These are phyloP conservation scores for Dipteronia dyeriana DNA, from an alignment of 345 rosid species.

Conservation along the genomic window DNA sequence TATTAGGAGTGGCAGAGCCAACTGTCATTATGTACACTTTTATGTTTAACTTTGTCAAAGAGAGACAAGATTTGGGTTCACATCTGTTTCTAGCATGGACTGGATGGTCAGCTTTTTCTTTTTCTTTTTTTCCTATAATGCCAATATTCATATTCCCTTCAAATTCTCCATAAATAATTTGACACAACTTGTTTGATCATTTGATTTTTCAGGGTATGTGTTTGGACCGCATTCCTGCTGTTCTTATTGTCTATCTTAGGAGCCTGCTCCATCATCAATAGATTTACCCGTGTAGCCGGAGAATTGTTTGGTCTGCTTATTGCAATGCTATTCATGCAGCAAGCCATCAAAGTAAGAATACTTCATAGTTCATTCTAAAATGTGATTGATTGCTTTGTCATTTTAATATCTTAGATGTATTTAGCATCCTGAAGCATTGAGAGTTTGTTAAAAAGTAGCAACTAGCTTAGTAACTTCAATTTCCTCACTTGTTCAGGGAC, in stretches of 20 bases:
- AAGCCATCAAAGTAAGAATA: conserved; percentile 77
- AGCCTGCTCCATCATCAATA: conserved; percentile 92
- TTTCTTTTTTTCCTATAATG: neutral
- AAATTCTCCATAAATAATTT: conserved; percentile 3
- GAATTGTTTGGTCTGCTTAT: conserved; percentile 95
- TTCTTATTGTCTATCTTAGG: conserved; percentile 82
- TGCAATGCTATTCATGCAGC: conserved; percentile 98
- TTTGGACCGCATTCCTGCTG: conserved; percentile 87
- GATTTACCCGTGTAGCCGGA: conserved; percentile 94
- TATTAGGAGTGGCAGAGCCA: conserved; percentile 98
- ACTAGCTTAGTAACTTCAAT: neutral
- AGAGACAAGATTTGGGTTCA: conserved; percentile 77
- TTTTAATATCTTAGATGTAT: neutral
- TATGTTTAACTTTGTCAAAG: conserved; percentile 95
- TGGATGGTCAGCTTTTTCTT: conserved; percentile 66
- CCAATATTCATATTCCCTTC: neutral
- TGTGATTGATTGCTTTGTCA: neutral
- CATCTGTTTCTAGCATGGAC: conserved; percentile 88
- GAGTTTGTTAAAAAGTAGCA: neutral
- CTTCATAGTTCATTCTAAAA: neutral
- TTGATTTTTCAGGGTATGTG: conserved; percentile 71
- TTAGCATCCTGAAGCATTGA: neutral
- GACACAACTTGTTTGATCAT: conserved; percentile 17
- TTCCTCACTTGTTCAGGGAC: conserved; percentile 48
- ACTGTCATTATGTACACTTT: conserved; percentile 97